Evolutionary conservation across 2,329 filamentous ascomycete species (phyloP).

Genomic region (Aaosphaeria arxii): DNA sequence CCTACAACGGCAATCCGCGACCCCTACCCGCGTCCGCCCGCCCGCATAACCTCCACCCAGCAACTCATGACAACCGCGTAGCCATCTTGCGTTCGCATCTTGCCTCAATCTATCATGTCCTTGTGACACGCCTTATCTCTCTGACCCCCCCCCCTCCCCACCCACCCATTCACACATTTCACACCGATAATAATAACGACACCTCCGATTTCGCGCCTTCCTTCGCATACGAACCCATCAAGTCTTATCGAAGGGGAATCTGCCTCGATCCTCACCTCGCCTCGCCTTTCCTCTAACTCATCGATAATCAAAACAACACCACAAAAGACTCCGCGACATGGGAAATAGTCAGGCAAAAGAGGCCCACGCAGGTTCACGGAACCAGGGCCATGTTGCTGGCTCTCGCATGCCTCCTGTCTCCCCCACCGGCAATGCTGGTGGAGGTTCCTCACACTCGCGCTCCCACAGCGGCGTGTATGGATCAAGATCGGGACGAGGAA

Average conservation of each 20-base stretch:
- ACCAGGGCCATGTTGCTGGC: conserved; percentile 32
- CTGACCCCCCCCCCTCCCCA: conserved; percentile 8
- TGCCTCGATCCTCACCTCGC: conserved; percentile 18
- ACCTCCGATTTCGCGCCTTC: conserved; percentile 4
- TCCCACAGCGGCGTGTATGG: conserved; percentile 40
- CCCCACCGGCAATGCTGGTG: conserved; percentile 23
- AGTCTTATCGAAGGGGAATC: not conserved
- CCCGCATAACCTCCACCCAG: conserved; percentile 11
- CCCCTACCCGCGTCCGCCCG: not conserved
- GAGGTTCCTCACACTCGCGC: conserved; percentile 24
- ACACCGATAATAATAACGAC: conserved; percentile 10
- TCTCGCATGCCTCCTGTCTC: conserved; percentile 28
- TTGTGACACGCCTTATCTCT: conserved; percentile 36
- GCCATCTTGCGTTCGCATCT: conserved; percentile 13
- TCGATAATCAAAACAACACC: conserved; percentile 1
- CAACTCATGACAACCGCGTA: conserved; percentile 12
- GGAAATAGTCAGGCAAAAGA: conserved; percentile 51
- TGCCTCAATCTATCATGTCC: conserved; percentile 31
- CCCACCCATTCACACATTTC: conserved; percentile 3
- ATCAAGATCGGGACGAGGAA: conserved; percentile 50
- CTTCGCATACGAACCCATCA: not conserved
- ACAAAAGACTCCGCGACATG: conserved; percentile 30
- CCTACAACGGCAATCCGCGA: not conserved
- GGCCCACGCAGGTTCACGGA: conserved; percentile 33
- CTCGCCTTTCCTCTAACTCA: conserved; percentile 9